Evolutionary conservation across 306 rosid genomes (phyloP), one percentile per base, ranked within the genome.

Genomic region (Cicer pinnatifidum): DNA sequence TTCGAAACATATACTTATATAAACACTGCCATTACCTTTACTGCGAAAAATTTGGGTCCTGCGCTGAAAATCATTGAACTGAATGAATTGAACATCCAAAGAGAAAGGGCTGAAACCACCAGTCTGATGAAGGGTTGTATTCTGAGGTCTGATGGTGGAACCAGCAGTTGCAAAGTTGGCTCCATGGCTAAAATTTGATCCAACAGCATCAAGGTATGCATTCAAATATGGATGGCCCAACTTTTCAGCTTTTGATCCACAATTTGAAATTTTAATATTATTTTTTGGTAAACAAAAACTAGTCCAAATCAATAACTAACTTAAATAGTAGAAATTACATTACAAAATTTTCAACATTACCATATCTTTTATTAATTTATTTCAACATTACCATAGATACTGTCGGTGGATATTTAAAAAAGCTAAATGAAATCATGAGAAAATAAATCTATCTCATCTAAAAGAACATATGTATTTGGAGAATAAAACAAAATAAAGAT

Each of bases 131-230:
- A 79, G 85, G 69, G 90, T 87, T 80, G 92, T 89, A 57, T 89
- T 91, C 71, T 72, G 97, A 13, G 90, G 90, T 77, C 92, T 84
- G 23, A 91, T 83, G 76, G 94, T 91, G 48, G 97, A 89, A 74
- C 97, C 97, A 13, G 97, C 97, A 3, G 97, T 89, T n/a, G 94
- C 94, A 51, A 91, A 91, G 40, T 91, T 91, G 23, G 85, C 94
- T 84, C 97, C 94, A 69, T 85, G 90, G 33, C 85, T 81, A 67
- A 85, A 91, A 76, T 84, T 87, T 62, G 97, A 88, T 5, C 97
- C 93, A 53, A 88, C 81, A 0, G 97, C 78, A 81, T 90, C 96
- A 76, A 90, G 84, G 54, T 16, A 88, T 44, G 93, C 90, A 78
- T 77, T 88, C 60, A 90, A 88, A 84, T 88, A 80, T n/a, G 93